Evolutionary conservation across 2,329 filamentous ascomycete species (phyloP), one percentile per base, ranked within the genome.

Genomic region (Escovopsis weberi): DNA sequence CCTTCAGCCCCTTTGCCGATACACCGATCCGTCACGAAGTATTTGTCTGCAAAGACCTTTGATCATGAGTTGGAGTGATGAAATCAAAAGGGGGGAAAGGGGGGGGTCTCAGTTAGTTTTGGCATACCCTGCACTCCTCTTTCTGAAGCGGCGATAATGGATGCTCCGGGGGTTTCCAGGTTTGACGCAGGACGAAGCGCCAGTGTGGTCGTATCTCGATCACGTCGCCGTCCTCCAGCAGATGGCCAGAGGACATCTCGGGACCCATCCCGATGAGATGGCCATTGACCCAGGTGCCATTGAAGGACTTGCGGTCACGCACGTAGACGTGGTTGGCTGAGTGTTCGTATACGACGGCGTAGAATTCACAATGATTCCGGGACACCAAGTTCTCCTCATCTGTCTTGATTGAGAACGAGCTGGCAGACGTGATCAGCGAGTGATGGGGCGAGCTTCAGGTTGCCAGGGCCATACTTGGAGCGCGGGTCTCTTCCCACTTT

Each of bases 351-450:
- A 67, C 53, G 35, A 77, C 58, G 2, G 67, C 68, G 51, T 75
- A 78, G 30, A 77, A 59, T 48, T 75, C 68, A 48, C 73, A 70
- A 42, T 77, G 73, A 26, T 65, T 62, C 41, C 70, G 66, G 2
- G 74, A 77, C 18, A 77, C 61, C 1, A 52, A 48, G 45, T 63
- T 56, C 2, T 61, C 49, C n/a, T 41, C 39, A 37, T 63, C 60
- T 37, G 54, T 52, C 9, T 55, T 51, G 34, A 76, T 62, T 19
- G 54, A 51, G 33, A 68, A 55, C 6, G 62, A 56, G 46, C 64
- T 68, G 15, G 3, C 26, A 37, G 19, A 48, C 11, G 28, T 9
- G 7, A 49, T 36, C 15, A 43, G 11, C 12, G 5, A 34, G 6
- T 41, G 5, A 26, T 26, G 2, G 40, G 26, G 34, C 7, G 19